Evolutionary conservation across 441 rosid species (phyloP), one percentile per base, ranked within the genome.

Genomic region (Isatis lusitanica): DNA sequence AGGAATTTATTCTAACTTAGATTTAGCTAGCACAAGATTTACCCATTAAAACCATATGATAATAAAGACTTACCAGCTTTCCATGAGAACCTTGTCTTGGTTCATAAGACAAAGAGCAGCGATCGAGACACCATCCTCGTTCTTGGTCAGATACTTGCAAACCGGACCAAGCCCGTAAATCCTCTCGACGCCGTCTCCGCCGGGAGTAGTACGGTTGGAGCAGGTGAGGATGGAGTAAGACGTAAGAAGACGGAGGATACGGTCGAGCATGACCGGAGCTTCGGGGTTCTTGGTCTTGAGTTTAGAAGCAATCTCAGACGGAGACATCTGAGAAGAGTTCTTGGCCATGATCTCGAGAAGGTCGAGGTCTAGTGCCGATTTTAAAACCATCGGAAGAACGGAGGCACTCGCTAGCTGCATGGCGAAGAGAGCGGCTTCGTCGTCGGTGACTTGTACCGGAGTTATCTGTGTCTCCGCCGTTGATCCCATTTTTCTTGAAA

Each of bases 81-180:
- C 97, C 97, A 91, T 91, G 71, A 89, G 88, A 51, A 91, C 83
- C 80, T 89, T 88, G 66, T 87, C 97, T 73, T 91, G 93, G 71
- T 86, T 86, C 93, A 91, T 85, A 68, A 91, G 89, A 60, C 74
- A 73, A 5, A 89, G 86, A 38, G 91, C 75, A 16, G 86, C 79
- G 11, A 88, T 46, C 4, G 95, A 78, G 17, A 85, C 94, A 16
- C 95, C 97, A 62, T 89, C 94, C 65, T 86, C 87, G 73, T 91
- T 86, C 81, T 84, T 88, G 46, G 80, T 81, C 81, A 91, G 78
- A 84, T 62, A 91, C 78, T 89, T 91, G 78, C 93, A 85, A 46
- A 91, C 94, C 16, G 88, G 90, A 0, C 81, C 94, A 21, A 83
- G 81, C 0, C 87, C 90, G 42, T 87, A 90, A 13, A 85, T 76